Base-by-base conservation (phyloP, 2,329 filamentous ascomycete species). In the Arthrobotrys iridis region DNA sequence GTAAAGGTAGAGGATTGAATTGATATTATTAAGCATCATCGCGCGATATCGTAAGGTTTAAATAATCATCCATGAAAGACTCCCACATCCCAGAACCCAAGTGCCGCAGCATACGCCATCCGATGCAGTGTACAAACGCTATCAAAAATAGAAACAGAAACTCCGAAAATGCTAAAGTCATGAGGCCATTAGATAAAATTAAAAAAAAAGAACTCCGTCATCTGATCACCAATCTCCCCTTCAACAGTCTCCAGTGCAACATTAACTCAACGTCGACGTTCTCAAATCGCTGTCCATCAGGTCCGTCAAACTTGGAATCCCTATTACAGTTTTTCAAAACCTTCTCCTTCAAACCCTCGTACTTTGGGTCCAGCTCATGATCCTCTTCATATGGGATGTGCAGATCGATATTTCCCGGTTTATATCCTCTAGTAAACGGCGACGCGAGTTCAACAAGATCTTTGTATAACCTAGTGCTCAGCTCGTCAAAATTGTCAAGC, bases 241-340 rank as follows among this genome's bases (percentile, higher is more conserved):
- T 70, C 37, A 70, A 37, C 18, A 70, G 28, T 33, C 65, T 62
- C 65, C 65, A 70, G 45, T 70, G 65, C 26, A 60, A 40, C 65
- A 70, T 70, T 3, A 70, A 26, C 26, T 70, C 65, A 8, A 70
- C 43, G 8, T 60, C 52, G 11, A 70, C 40, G 18, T 70, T 57
- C 28, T 70, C 65, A 15, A 70, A 70, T 24, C 46, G 30, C 26
- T 62, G 55, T 6, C 43, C 33, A 2, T 70, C 65, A 1, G 18
- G 28, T 10, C 45, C 46, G 33, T 60, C 55, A 7, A 52, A 11
- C 28, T 55, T 70, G n/a, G 22, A 15, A 15, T 70, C 65, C 6
- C 65, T n/a, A 18, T 46, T 70, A 35, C 57, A 70, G 15, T 30
- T 62, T 13, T 60, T 62, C 11, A 70, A 28, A 1, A 63, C 57